phyloP scores from a whole-genome alignment of 2,329 filamentous ascomycete genomes.

The Colletotrichum lentis region DNA sequence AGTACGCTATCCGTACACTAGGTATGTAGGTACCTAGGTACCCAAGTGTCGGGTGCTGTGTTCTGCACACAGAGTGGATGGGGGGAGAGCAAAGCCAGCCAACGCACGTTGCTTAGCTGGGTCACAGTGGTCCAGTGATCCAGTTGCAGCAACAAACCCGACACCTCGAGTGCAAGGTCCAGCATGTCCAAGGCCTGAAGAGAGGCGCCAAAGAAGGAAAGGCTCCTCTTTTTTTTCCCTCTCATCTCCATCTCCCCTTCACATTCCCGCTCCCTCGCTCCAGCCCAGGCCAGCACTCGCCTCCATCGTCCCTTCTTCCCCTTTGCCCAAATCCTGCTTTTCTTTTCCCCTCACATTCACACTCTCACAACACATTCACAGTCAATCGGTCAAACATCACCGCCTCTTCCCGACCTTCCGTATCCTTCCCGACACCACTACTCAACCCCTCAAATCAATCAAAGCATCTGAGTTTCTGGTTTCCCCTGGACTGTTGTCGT shows the following conservation, averaged over 20 bases:
- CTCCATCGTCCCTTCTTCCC: conserved; percentile 14
- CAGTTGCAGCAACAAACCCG: conserved; percentile 15
- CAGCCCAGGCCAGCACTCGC: neutral
- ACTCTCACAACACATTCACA: conserved; percentile 24
- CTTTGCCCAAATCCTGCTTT: conserved; percentile 30
- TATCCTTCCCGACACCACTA: conserved; percentile 16
- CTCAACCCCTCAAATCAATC: conserved; percentile 2
- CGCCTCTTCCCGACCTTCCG: neutral
- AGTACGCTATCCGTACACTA: too few species aligned
- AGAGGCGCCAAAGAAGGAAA: conserved; percentile 23
- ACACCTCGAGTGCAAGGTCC: conserved; percentile 15
- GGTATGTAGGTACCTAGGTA: neutral
- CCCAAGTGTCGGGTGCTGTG: neutral
- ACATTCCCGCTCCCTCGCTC: conserved; percentile 29
- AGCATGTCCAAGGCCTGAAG: conserved; percentile 13
- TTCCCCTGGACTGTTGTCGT: conserved; percentile 25
- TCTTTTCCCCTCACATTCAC: conserved; percentile 38
- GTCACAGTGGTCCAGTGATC: conserved; percentile 23
- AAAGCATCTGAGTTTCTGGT: conserved; percentile 29
- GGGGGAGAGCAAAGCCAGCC: conserved; percentile 21
- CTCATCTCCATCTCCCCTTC: conserved; percentile 2
- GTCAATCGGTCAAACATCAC: conserved; percentile 11
- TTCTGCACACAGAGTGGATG: conserved; percentile 9
- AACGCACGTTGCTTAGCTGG: conserved; percentile 35
- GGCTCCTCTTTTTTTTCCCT: conserved; percentile 14